Percentiles rank a stretch among this genome's conserved stretches.
Conservation (phyloP, 495 filamentous ascomycete species). For the Astrothelium macrocarpum region DNA sequence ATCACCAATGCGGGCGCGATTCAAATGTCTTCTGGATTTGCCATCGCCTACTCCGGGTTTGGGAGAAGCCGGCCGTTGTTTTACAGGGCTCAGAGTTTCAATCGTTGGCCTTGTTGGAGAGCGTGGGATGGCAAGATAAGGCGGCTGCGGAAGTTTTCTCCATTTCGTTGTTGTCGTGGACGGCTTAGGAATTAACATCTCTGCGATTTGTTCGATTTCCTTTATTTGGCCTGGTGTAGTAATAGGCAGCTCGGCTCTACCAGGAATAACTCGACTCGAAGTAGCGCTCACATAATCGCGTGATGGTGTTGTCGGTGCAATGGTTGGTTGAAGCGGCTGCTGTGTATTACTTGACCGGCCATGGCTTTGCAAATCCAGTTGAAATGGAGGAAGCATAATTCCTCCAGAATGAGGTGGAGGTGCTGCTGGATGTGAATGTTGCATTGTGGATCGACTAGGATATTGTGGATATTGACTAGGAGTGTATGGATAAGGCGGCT, state of each 20-base stretch:
- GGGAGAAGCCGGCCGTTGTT: background rate
- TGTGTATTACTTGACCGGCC: conserved; percentile 8
- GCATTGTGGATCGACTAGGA: conserved; percentile 12
- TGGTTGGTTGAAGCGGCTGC: background rate
- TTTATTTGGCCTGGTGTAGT: background rate
- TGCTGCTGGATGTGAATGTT: conserved; percentile 11
- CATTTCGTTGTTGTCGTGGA: conserved; percentile 9
- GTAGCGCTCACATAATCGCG: background rate
- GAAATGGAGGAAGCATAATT: conserved; percentile 33
- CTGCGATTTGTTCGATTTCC: background rate
- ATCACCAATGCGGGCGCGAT: background rate
- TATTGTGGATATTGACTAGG: conserved; percentile 19
- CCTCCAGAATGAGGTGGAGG: conserved; percentile 25
- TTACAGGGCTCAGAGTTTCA: conserved; percentile 7
- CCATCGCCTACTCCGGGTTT: background rate
- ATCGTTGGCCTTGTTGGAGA: conserved; percentile 2
- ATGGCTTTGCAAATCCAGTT: conserved; percentile 16
- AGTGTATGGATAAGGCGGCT: conserved; percentile 15
- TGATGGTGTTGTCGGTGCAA: background rate
- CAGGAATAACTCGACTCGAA: background rate
- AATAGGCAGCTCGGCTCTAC: background rate
- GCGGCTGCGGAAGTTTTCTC: conserved; percentile 5
- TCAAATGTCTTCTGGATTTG: background rate
- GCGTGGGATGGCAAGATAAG: background rate
- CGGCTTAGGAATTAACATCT: background rate